Evolutionary conservation across 352 stramenopile species (phyloP), one percentile per base, ranked within the genome.

Genomic region (Phytophthora quininea): DNA sequence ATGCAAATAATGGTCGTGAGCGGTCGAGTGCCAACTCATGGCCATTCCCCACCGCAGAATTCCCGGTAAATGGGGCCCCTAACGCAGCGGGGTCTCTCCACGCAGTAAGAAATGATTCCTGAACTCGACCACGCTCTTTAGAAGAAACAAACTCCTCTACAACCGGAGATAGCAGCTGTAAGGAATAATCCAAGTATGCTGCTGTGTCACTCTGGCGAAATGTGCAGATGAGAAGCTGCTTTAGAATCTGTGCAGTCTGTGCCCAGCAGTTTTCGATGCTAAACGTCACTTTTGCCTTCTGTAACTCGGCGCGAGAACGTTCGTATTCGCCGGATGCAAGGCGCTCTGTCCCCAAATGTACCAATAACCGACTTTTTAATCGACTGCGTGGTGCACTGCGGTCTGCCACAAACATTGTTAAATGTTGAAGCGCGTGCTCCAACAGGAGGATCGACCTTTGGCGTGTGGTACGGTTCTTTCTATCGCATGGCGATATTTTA

Each of bases 111-210:
- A 96, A 86, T 1, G 73, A 75, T 19, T 84, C 79, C 50, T 93
- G 85, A 15, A 89, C 73, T 14, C 70, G 64, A 12, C 81, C 61
- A 11, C 88, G 86, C 53, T 94, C 84, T 19, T 71, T 72, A 0
- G 55, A 31, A 8, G 82, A 80, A 11, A 96, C 73, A 67, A 88
- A 91, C 42, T 91, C 76, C 37, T 91, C 84, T 9, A 96, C 69
- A 12, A 79, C 72, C 6, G 88, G 87, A 29, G 82, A 92, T 51
- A 96, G 59, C 2, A 96, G 67, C 51, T 96, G 88, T 48, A 96
- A 69, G 31, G 76, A 85, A 54, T 83, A 92, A 60, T 95, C 88
- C 33, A 96, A 76, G 50, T 86, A 96, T 1, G 84, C 85, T 2
- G 73, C 70, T 29, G 75, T 91, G 68, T 96, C 86, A 19, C 75